phyloP scores from a whole-genome alignment of 2,329 filamentous ascomycete genomes.

The Fusarium sp. region DNA sequence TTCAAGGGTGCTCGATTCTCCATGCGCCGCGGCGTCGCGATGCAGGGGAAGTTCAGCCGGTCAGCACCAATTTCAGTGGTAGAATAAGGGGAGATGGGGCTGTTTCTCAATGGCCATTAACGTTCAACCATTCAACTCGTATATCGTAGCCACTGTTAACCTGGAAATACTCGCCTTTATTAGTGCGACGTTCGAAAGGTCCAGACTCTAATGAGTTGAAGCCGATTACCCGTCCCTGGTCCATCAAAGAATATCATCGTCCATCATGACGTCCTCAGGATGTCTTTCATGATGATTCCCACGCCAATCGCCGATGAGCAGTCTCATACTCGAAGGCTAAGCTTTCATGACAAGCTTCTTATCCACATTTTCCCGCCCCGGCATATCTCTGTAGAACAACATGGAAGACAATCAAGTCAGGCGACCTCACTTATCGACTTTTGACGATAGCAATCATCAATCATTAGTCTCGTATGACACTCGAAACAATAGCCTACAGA shows the following conservation, averaged over 20 bases:
- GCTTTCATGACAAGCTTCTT: constrained; percentile 39
- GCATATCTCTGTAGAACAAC: neutral
- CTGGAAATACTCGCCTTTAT: neutral
- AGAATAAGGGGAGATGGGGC: constrained; percentile 17
- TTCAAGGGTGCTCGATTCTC: constrained; percentile 16
- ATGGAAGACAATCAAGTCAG: neutral
- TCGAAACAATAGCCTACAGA: neutral
- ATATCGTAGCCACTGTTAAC: constrained; percentile 10
- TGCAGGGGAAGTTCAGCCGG: constrained; percentile 33
- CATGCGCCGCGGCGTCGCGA: constrained; percentile 12
- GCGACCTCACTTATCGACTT: neutral
- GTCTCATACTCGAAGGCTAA: constrained; percentile 32
- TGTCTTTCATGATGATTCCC: neutral
- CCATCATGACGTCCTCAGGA: constrained; percentile 11
- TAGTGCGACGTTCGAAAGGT: constrained; percentile 1
- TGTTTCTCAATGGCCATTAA: neutral
- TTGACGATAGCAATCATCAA: neutral
- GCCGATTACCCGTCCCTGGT: constrained; percentile 35
- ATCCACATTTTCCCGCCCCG: constrained; percentile 36
- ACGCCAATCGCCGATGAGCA: constrained; percentile 37
- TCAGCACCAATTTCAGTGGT: constrained; percentile 35
- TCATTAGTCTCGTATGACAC: neutral
- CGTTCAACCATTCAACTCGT: constrained; percentile 5
- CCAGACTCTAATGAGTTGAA: constrained; percentile 6
- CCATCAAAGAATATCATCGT: neutral